These are phyloP conservation scores for Alternaria dauci DNA, from an alignment of 2,329 filamentous ascomycete genomes.

Conservation along the genomic window DNA sequence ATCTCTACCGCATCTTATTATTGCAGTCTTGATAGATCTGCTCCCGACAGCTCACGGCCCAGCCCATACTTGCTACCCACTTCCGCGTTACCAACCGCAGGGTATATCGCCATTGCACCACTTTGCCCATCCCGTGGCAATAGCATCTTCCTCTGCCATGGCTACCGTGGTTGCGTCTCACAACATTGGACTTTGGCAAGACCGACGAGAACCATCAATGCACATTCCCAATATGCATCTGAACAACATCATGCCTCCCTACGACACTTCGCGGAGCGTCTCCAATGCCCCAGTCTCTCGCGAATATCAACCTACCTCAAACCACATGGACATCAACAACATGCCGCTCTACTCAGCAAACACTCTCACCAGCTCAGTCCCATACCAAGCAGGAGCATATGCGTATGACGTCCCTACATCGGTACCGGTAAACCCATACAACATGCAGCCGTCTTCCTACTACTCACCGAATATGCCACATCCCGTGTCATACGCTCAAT, in stretches of 20 bases:
- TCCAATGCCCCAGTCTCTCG: conserved; percentile 38
- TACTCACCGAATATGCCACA: conserved; percentile 40
- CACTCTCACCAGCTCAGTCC: conserved; percentile 39
- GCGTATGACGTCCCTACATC: conserved; percentile 43
- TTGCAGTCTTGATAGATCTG: conserved; percentile 32
- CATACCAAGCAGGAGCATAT: conserved; percentile 49
- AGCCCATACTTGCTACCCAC: conserved; percentile 32
- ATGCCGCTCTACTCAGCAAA: conserved; percentile 48
- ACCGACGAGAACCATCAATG: conserved; percentile 40
- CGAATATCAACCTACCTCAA: conserved; percentile 40
- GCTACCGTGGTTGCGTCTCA: conserved; percentile 50
- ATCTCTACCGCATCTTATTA: conserved; percentile 28
- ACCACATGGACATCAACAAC: conserved; percentile 45
- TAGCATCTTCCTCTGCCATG: conserved; percentile 42
- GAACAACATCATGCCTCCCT: conserved; percentile 40
- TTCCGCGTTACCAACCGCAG: conserved; percentile 26
- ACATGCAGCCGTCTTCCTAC: conserved; percentile 44
- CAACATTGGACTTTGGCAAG: conserved; percentile 47
- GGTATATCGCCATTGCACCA: conserved; percentile 26
- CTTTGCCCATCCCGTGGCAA: conserved; percentile 30
- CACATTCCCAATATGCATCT: conserved; percentile 45
- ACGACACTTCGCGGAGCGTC: conserved; percentile 39
- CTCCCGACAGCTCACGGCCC: conserved; percentile 34
- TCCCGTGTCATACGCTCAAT: conserved; percentile 37
- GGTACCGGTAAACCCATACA: conserved; percentile 47